Evolutionary conservation across 257 asterid species (phyloP).

Genomic region (Fraxinus americana): DNA sequence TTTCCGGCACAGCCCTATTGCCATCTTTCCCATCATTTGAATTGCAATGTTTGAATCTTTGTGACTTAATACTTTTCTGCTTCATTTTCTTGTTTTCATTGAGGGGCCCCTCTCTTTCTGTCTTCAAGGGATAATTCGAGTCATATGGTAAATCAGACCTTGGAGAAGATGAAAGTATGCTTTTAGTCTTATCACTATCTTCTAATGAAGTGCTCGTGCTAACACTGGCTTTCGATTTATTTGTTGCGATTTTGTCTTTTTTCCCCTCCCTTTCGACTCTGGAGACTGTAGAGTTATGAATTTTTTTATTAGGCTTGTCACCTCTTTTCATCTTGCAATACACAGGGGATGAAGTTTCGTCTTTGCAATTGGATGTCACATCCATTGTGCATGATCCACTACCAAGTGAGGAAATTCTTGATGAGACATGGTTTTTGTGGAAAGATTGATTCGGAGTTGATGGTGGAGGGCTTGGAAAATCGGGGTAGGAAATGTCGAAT

Average conservation of each 20-base stretch:
- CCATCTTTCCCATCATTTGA: conserved; percentile 39
- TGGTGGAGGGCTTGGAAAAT: conserved; percentile 55
- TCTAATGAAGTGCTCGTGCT: conserved; percentile 33
- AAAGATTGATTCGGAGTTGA: conserved; percentile 45
- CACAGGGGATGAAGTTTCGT: conserved; percentile 15
- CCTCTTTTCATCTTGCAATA: conserved; percentile 15
- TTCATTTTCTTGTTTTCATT: conserved; percentile 18
- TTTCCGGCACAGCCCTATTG: conserved; percentile 3
- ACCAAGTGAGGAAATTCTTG: conserved; percentile 31
- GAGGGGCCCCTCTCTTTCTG: conserved; percentile 9
- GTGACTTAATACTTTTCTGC: conserved; percentile 24
- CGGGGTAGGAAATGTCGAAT: neutral
- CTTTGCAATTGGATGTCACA: neutral
- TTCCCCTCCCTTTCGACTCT: conserved; percentile 31
- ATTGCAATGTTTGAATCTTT: conserved; percentile 29
- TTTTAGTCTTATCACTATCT: conserved; percentile 40
- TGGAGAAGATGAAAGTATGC: conserved; percentile 38
- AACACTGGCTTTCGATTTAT: conserved; percentile 26
- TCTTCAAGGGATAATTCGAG: conserved; percentile 8
- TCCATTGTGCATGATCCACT: conserved; percentile 1
- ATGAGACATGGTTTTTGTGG: conserved; percentile 26
- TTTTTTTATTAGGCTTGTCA: conserved; percentile 17
- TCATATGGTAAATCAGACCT: conserved; percentile 38
- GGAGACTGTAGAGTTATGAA: conserved; percentile 36
- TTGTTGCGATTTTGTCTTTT: neutral